Evolutionary conservation across 164 flowering plant genomes (phyloP).

Genomic region (Amborella trichopoda): DNA sequence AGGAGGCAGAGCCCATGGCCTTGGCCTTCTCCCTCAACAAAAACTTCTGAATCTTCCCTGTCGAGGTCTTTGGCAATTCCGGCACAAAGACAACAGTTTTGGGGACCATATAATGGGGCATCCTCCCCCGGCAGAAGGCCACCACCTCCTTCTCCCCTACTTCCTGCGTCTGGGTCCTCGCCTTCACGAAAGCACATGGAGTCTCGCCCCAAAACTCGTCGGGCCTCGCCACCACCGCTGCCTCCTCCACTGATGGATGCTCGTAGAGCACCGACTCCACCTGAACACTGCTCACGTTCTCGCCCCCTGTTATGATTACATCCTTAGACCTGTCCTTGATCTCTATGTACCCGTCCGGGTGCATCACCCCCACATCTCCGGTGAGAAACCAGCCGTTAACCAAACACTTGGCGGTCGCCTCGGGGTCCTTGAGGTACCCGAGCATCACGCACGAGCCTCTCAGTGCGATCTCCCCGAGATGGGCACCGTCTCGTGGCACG

Average conservation of each 20-base stretch:
- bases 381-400: slow-evolving; percentile 27
- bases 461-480: slow-evolving; percentile 32
- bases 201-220: slow-evolving; percentile 49
- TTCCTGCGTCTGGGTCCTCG: slow-evolving; percentile 9
- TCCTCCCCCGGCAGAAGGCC: slow-evolving; percentile 19
- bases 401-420: slow-evolving; percentile 14
- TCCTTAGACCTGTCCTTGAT: slow-evolving; percentile 31
- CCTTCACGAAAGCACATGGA: slow-evolving; percentile 43
- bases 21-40: slow-evolving; percentile 35
- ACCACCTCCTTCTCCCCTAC: slow-evolving; percentile 23
- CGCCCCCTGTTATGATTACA: slow-evolving; percentile 45
- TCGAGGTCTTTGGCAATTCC: slow-evolving; percentile 44
- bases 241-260: slow-evolving; percentile 32
- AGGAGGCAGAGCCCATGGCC: slow-evolving; percentile 11
- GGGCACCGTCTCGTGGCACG: slow-evolving; percentile 24
- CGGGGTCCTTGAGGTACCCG: slow-evolving; percentile 30
- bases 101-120: slow-evolving; percentile 51
- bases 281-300: slow-evolving; percentile 43
- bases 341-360: slow-evolving; percentile 30
- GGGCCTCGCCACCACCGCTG: slow-evolving; percentile 42
- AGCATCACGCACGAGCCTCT: slow-evolving; percentile 26
- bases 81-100: slow-evolving; percentile 28
- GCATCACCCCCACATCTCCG: slow-evolving; percentile 33
- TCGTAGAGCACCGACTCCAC: slow-evolving; percentile 38
- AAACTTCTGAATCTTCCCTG: slow-evolving; percentile 46